Conservation (phyloP, 805 yeast genomes). For the Diddensiella caesifluorescens region DNA sequence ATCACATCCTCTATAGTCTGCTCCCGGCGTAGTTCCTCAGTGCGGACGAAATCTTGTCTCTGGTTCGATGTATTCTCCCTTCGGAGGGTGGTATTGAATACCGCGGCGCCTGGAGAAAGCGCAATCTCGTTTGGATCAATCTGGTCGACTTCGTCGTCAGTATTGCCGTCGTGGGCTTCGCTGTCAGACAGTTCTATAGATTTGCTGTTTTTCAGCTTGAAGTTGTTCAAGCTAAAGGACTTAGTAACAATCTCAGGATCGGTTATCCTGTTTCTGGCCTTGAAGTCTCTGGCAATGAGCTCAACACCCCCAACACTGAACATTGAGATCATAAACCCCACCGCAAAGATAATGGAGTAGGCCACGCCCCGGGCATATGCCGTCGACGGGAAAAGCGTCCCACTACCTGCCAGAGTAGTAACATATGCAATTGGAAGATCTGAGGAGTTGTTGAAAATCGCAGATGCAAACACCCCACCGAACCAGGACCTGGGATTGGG, state of each 20-base stretch:
- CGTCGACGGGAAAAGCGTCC: slow-evolving; percentile 48
- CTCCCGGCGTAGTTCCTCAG: neutral
- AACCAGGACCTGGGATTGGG: slow-evolving; percentile 68
- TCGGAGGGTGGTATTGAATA: neutral
- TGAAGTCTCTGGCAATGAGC: slow-evolving; percentile 66
- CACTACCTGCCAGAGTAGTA: slow-evolving; percentile 56
- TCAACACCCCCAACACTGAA: slow-evolving; percentile 74
- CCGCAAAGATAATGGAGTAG: slow-evolving; percentile 70
- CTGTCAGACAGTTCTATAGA: neutral
- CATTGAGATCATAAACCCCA: slow-evolving; percentile 59
- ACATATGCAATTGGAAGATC: slow-evolving; percentile 82
- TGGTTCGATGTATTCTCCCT: neutral
- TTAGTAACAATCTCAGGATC: slow-evolving; percentile 4
- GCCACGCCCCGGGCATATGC: slow-evolving; percentile 78
- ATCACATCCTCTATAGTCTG: slow-evolving; percentile 17
- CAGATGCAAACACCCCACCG: slow-evolving; percentile 70
- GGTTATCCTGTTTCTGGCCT: slow-evolving; percentile 18
- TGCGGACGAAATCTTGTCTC: neutral
- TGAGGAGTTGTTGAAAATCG: slow-evolving; percentile 71
- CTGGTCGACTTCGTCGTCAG: neutral
- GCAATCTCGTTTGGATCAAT: neutral
- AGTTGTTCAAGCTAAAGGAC: neutral
- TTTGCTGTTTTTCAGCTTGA: neutral
- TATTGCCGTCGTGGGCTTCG: slow-evolving; percentile 1
- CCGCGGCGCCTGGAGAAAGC: neutral